Conservation (phyloP, 2,329 filamentous ascomycete species). For the Verticillium nubilum region DNA sequence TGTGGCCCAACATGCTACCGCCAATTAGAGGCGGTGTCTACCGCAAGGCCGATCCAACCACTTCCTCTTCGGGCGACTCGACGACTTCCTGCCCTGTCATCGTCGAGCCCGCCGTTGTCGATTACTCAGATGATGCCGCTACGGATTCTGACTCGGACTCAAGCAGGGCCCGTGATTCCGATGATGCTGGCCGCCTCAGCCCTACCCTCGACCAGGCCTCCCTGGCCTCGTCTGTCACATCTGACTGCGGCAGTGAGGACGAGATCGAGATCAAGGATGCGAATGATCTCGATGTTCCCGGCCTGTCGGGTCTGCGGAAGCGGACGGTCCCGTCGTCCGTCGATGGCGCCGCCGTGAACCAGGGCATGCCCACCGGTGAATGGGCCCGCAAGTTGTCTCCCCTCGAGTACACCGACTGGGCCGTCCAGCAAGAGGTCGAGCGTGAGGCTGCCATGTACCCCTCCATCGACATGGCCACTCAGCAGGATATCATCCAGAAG, state of each 20-base stretch:
- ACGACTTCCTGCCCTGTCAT: conserved; percentile 2
- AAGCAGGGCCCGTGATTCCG: not conserved
- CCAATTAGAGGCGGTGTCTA: conserved; percentile 50
- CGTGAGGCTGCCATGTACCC: conserved; percentile 37
- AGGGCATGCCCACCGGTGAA: not conserved
- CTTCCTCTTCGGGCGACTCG: conserved; percentile 4
- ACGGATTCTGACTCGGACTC: conserved; percentile 10
- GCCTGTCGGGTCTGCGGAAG: conserved; percentile 1
- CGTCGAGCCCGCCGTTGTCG: conserved; percentile 2
- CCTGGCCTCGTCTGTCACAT: conserved; percentile 8
- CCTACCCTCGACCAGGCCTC: conserved; percentile 3
- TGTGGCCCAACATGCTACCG: conserved; percentile 54
- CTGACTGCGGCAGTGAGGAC: conserved; percentile 4
- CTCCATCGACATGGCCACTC: conserved; percentile 46
- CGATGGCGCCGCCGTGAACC: not conserved
- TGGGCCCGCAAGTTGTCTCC: conserved; percentile 4
- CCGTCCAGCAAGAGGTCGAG: conserved; percentile 28
- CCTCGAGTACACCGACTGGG: conserved; percentile 27
- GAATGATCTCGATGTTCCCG: conserved; percentile 6
- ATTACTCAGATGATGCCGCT: conserved; percentile 7
- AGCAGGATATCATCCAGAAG: conserved; percentile 47
- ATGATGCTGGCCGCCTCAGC: not conserved
- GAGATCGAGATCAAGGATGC: not conserved
- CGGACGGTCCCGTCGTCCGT: conserved; percentile 1
- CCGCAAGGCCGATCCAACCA: conserved; percentile 13